Conservation (phyloP, 306 rosid species). For the Vigna trinervia region DNA sequence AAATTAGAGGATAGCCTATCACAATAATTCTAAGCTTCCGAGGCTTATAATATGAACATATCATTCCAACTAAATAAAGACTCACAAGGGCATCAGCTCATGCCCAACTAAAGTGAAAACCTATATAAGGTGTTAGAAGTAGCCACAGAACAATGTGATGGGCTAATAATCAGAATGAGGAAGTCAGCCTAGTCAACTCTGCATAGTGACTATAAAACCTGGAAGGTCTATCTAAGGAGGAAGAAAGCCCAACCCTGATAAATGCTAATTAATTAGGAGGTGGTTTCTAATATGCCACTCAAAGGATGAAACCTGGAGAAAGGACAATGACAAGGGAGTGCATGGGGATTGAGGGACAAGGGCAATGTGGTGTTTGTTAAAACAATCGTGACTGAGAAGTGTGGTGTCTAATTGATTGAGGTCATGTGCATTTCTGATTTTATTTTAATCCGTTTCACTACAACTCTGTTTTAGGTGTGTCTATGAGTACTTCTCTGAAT, state of each 20-base stretch:
- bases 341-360: not conserved
- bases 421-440: not conserved
- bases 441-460: not conserved
- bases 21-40: slow-evolving; percentile 7
- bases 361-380: not conserved
- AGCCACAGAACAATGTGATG: slow-evolving; percentile 4
- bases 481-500: not conserved
- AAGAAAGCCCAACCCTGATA: not conserved
- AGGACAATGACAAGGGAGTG: not conserved
- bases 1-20: slow-evolving; percentile 20
- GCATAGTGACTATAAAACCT: not conserved
- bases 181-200: not conserved
- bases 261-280: not conserved
- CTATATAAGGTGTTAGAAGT: not conserved
- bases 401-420: not conserved
- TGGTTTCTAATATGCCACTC: no score
- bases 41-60: not conserved
- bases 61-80: slow-evolving; percentile 24
- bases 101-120: not conserved
- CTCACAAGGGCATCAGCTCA: no score
- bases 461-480: not conserved
- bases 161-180: not conserved
- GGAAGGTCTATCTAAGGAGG: not conserved
- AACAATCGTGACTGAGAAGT: no score
- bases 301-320: not conserved